Conservation (phyloP, 2,329 filamentous ascomycete genomes). For the Paradendryphiella salina region DNA sequence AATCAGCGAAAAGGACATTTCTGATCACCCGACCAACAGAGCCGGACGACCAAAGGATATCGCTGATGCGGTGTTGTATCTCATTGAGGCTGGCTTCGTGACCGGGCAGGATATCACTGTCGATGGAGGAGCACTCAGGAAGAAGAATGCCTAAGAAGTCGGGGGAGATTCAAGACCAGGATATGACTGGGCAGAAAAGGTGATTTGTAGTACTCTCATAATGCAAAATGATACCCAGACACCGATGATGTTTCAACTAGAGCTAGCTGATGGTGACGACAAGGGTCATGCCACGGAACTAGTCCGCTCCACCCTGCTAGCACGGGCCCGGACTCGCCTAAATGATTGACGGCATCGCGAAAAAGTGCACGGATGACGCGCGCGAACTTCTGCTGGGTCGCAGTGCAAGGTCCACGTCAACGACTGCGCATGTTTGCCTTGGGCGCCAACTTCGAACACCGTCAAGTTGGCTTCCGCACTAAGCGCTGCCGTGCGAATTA, state of each 20-base stretch:
- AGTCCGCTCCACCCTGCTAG: slow-evolving; percentile 1
- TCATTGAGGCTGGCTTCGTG: slow-evolving; percentile 47
- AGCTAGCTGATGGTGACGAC: background rate
- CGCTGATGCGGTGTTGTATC: slow-evolving; percentile 50
- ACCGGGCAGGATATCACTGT: slow-evolving; percentile 46
- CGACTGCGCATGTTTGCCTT: slow-evolving; percentile 14
- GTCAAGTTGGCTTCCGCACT: slow-evolving; percentile 39
- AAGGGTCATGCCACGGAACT: slow-evolving; percentile 1
- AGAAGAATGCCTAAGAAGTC: slow-evolving; percentile 30
- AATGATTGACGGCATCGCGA: slow-evolving; percentile 11
- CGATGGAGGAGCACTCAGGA: slow-evolving; percentile 44
- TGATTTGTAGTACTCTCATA: background rate
- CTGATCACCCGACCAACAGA: slow-evolving; percentile 51
- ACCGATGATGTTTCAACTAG: background rate
- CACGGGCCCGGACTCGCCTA: slow-evolving; percentile 10
- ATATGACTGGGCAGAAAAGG: background rate
- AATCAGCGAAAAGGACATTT: slow-evolving; percentile 48
- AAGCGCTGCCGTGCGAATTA: slow-evolving; percentile 30
- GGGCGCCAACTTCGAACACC: background rate
- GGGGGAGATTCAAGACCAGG: background rate
- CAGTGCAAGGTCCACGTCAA: background rate
- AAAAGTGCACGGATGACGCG: slow-evolving; percentile 6
- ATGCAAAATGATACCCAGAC: slow-evolving; percentile 2
- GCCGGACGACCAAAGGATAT: slow-evolving; percentile 54
- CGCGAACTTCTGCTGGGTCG: slow-evolving; percentile 1